Percentiles rank a stretch among this genome's conserved stretches.
Evolutionary conservation across 306 rosid species (phyloP).

Genomic region (Ziziphus jujuba): DNA sequence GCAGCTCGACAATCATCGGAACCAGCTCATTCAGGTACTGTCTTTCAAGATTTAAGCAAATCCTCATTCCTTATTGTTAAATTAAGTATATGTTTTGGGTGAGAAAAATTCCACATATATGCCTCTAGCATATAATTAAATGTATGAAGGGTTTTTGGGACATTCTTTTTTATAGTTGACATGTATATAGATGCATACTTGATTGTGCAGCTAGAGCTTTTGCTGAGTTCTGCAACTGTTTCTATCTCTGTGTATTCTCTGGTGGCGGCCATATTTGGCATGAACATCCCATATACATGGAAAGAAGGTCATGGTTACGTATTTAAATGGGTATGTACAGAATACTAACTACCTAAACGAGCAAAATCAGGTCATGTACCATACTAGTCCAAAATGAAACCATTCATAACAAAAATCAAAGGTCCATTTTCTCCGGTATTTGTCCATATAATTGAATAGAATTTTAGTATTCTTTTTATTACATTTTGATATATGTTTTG

Average conservation of each 20-base stretch:
- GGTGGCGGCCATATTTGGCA: constrained; percentile 86
- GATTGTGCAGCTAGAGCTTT: constrained; percentile 62
- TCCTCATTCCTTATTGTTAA: too few relatives aligned
- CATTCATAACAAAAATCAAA: background rate
- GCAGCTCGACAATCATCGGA: constrained; percentile 89
- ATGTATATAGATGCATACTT: background rate
- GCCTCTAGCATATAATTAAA: too few relatives aligned
- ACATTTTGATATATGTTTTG: background rate
- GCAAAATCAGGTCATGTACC: background rate
- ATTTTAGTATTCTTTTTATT: background rate
- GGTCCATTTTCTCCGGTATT: too few relatives aligned
- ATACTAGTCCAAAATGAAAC: too few relatives aligned
- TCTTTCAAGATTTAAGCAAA: constrained; percentile 1
- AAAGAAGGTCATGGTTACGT: constrained; percentile 45
- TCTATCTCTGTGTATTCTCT: constrained; percentile 62
- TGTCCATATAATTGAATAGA: background rate
- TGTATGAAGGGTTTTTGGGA: background rate
- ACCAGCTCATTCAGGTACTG: constrained; percentile 80
- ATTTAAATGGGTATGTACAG: constrained; percentile 74
- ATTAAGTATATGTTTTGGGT: too few relatives aligned
- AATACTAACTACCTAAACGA: background rate
- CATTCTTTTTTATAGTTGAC: background rate
- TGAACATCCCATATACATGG: constrained; percentile 84
- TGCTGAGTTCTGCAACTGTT: constrained; percentile 76
- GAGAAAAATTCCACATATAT: too few relatives aligned